Evolutionary conservation across 345 rosid genomes (phyloP).

Genomic region (Gossypium arboreum): DNA sequence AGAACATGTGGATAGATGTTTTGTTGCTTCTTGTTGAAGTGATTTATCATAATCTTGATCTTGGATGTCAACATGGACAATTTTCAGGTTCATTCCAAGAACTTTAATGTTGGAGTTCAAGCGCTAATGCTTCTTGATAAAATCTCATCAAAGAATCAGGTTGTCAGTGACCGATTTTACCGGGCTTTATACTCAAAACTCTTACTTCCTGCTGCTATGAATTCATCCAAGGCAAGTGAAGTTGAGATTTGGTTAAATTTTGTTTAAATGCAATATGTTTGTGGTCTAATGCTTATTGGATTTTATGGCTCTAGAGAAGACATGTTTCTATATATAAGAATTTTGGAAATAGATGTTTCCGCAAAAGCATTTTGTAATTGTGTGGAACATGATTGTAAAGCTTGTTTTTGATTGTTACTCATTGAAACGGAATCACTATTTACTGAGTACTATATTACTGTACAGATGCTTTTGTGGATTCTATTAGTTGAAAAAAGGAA

Average conservation of each 20-base stretch:
- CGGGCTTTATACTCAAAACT: constrained; percentile 92
- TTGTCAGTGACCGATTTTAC: constrained; percentile 90
- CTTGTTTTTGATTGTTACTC: not conserved
- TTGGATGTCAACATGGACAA: constrained; percentile 14
- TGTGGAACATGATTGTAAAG: not conserved
- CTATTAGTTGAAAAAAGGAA: not conserved
- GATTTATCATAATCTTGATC: not conserved
- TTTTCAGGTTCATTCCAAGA: constrained; percentile 85
- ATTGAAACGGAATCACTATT: not conserved
- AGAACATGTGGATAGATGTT: not conserved
- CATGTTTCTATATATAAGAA: not conserved
- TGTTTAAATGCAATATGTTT: not conserved
- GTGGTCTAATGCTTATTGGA: not conserved
- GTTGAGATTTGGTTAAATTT: not conserved
- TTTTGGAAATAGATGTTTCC: not conserved
- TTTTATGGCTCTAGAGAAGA: not conserved
- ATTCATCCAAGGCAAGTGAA: constrained; percentile 84
- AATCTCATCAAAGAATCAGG: constrained; percentile 91
- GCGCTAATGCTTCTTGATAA: constrained; percentile 95
- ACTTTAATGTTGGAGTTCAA: constrained; percentile 91
- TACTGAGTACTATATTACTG: not conserved
- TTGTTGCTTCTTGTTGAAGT: not conserved
- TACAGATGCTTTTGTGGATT: not conserved
- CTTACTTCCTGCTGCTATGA: constrained; percentile 83
- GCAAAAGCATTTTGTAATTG: not conserved